These are phyloP conservation scores for Paragyromitra xinjiangensis DNA, from an alignment of 495 filamentous ascomycete genomes.

Conservation along the genomic window DNA sequence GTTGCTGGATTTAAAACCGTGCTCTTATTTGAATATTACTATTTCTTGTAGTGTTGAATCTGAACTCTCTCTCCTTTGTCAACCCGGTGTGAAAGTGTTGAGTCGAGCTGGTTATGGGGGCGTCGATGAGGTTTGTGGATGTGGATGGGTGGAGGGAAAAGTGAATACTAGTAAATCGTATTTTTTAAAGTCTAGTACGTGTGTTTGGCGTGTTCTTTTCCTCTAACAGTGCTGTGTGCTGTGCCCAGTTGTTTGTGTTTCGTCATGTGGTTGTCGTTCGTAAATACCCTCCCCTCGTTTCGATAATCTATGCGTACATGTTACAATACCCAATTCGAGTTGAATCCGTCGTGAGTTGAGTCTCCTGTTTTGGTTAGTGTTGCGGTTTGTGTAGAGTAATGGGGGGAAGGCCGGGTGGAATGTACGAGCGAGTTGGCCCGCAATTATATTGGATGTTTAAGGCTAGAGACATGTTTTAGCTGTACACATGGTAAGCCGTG, in stretches of 20 bases:
- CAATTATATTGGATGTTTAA: neutral
- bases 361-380: neutral
- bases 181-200: conserved; percentile 48
- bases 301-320: conserved; percentile 30
- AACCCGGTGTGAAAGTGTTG: conserved; percentile 44
- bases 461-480: neutral
- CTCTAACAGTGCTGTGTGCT: conserved; percentile 33
- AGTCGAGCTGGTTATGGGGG: conserved; percentile 37
- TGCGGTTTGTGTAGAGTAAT: neutral
- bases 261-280: neutral
- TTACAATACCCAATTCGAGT: conserved; percentile 22
- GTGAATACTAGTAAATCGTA: conserved; percentile 52
- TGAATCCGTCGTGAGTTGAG: neutral
- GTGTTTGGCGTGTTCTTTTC: conserved; percentile 27
- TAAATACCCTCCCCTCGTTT: conserved; percentile 1
- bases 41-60: conserved; percentile 56
- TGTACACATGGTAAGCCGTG: neutral
- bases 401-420: neutral
- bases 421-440: neutral
- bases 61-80: conserved; percentile 52
- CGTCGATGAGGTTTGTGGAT: conserved; percentile 13
- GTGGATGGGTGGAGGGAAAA: conserved; percentile 32
- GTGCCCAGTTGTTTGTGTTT: conserved; percentile 22
- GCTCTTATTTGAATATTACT: conserved; percentile 55
- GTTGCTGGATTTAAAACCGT: conserved; percentile 53